Evolutionary conservation across 257 asterid genomes (phyloP).

Genomic region (Paulownia fortunei): DNA sequence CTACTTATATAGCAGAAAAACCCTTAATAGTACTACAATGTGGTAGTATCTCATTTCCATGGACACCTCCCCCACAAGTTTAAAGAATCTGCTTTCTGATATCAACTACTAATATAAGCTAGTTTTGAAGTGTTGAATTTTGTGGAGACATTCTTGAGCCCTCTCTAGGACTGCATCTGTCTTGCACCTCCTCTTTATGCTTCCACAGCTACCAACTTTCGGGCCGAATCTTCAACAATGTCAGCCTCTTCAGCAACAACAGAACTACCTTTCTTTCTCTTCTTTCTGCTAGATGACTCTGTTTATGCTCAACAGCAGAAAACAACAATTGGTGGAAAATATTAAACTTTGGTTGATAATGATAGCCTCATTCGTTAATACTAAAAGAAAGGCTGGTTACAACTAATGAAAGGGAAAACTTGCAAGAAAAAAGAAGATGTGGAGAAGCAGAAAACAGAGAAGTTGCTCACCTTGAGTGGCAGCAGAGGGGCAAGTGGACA

Average conservation of each 20-base stretch:
- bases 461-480: constrained; percentile 50
- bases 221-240: no score
- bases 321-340: background rate
- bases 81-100: no score
- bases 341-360: background rate
- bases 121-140: constrained; percentile 59
- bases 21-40: no score
- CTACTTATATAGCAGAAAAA: no score
- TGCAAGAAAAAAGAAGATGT: no score
- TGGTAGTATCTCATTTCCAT: no score
- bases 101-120: constrained; percentile 22
- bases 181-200: constrained; percentile 40
- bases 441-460: background rate
- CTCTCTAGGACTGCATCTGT: constrained; percentile 58
- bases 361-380: no score
- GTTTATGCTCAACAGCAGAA: constrained; percentile 6
- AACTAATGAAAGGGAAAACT: no score
- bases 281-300: constrained; percentile 60
- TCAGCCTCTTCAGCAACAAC: background rate
- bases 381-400: no score
- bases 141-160: constrained; percentile 61
- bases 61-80: no score
- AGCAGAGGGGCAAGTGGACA: constrained; percentile 13
- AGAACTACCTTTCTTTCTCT: constrained; percentile 37
- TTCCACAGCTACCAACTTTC: constrained; percentile 18